Percentiles rank a stretch among this genome's conserved stretches.
Evolutionary conservation across 305 asterid genomes (phyloP).

Genomic region (Andrographis paniculata): DNA sequence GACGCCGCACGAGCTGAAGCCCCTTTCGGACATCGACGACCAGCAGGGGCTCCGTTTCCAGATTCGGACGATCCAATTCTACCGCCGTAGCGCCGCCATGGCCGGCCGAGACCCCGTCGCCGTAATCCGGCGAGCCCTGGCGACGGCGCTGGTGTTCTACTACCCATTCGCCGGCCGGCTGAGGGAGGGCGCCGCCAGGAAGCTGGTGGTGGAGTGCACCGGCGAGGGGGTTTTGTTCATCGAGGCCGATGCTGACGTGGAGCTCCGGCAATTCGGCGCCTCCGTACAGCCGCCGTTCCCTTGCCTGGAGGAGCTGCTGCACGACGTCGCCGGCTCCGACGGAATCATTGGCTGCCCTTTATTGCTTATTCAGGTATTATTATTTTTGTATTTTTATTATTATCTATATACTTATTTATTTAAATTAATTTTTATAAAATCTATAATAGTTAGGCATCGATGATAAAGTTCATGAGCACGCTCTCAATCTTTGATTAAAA

Average conservation of each 20-base stretch:
- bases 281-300: constrained; percentile 66
- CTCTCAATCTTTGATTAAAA: no score
- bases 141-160: constrained; percentile 48
- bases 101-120: constrained; percentile 33
- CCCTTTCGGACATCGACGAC: constrained; percentile 73
- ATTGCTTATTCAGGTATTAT: constrained; percentile 61
- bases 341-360: constrained; percentile 24
- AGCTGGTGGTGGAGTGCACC: constrained; percentile 67
- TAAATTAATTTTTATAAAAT: no score
- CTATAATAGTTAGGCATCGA: no score
- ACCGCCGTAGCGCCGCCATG: constrained; percentile 21
- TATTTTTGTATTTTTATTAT: no score
- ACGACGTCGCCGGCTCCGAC: constrained; percentile 38
- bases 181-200: constrained; percentile 36
- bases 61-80: constrained; percentile 58
- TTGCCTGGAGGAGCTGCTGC: constrained; percentile 50
- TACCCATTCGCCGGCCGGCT: constrained; percentile 73
- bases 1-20: constrained; percentile 46
- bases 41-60: constrained; percentile 74
- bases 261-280: constrained; percentile 45
- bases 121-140: constrained; percentile 44
- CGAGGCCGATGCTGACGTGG: constrained; percentile 58
- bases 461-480: no score
- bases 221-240: constrained; percentile 61
- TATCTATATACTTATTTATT: no score